Evolutionary conservation across 768 basidiomycete species (phyloP), one percentile per base, ranked within the genome.

Genomic region (Hericium erinaceus): DNA sequence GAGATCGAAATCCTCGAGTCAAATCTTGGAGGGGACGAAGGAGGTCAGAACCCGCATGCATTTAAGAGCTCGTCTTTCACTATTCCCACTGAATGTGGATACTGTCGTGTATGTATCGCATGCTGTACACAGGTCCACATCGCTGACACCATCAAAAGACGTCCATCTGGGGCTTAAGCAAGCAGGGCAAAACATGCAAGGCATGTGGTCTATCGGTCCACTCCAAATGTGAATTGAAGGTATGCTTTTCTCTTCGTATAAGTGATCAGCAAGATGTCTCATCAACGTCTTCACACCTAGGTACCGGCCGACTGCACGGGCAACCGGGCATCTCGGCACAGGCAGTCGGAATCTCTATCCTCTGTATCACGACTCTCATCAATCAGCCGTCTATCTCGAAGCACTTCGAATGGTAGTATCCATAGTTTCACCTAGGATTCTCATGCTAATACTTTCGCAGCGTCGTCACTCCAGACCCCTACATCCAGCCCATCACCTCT

Each of bases 61-160:
- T 93, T 92, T 77, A 92, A 93, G 72, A 84, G 84, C 61, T 84
- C 90, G 2, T 82, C 87, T 2, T 93, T 93, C 70, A 89, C 89
- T 16, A 90, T 93, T 54, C 90, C 91, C 5, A 88, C 89, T 5
- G 76, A 80, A 48, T 93, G 91, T 61, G 84, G 79, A 13, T 89
- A 89, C 67, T 93, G 91, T 75, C 84, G 87, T 79, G 89, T 85
- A 60, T 38, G 75, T 61, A 16, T 39, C 18, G 48, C 18, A 54
- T 58, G 33, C 39, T 44, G 41, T 40, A 38, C 51, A 37, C 44
- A 49, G 37, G 57, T 24, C 46, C 28, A 28, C 52, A 13, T 55
- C 39, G 49, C 26, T 50, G n/a, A 48, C 44, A 28, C 52, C 51
- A 44, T 18, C 28, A 28, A 38, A 58, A 92, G 89, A 77, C 84